Evolutionary conservation across 495 filamentous ascomycete species (phyloP), one percentile per base, ranked within the genome.

Genomic region (Neurospora sp.): DNA sequence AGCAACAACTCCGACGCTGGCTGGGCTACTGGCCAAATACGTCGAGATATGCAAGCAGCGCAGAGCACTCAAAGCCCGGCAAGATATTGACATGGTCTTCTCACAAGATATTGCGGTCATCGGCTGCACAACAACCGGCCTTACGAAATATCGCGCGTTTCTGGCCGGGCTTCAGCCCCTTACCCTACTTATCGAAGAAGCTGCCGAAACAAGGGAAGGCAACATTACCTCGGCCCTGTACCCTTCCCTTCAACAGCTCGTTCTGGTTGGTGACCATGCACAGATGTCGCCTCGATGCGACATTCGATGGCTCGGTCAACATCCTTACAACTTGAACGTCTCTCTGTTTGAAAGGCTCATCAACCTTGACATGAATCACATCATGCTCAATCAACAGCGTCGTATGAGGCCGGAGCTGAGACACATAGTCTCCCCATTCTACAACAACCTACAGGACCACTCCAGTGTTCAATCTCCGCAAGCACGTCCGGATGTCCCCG

Each of bases 121-220:
- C 27, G 86, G 86, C n/a, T 86, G 86, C 70, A 88, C 86, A 0
- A 87, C 85, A 0, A 87, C 95, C 0, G 96, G 96, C 5, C 79
- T 98, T n/a, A 93, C 90, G 78, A 98, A 98, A 77, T 95, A 96
- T 75, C 89, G 95, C 20, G 89, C 84, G 3, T 83, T 97, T 0
- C 81, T 98, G 31, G 87, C 92, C 14, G 89, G 88, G 35, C 74
- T 97, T 20, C 84, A 88, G 39, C 94, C 96, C 0, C 87, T 81
- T 16, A 83, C 86, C 16, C 79, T 89, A 37, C 82, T 90, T 9
- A 86, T 88, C 49, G 87, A 90, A 78, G 88, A 90, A 74, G 88
- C 88, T 4, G 87, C 86, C 7, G 86, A 90, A 75, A 86, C 88
- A 7, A 81, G 85, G 35, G 88, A 90, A 73, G 83, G 85, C 35